Evolutionary conservation across 2,329 filamentous ascomycete species (phyloP), one percentile per base, ranked within the genome.

Genomic region (Aspergillus versicolor): DNA sequence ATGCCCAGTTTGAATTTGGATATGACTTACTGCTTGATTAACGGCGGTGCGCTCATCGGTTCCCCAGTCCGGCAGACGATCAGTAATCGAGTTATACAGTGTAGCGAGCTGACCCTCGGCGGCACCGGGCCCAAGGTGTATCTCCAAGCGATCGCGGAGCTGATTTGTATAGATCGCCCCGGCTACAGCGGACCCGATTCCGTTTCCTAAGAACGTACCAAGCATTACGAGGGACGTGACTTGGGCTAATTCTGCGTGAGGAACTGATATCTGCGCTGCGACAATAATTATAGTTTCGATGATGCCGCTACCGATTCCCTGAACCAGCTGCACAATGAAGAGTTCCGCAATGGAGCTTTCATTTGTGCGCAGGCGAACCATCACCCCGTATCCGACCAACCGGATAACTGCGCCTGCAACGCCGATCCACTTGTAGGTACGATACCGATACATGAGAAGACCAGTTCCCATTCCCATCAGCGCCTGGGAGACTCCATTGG

Each of bases 121-220:
- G 2, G 71, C 71, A 3, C 54, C 56, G 0, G 63, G 50, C 8
- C 76, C 76, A 5, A 82, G 63, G 37, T 74, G 73, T 7, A 64
- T 57, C 46, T 67, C 66, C 52, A 81, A 62, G 5, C 70, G 66
- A 4, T 66, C 56, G 32, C 74, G 73, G 59, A 82, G 73, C 0
- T 74, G 73, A n/a, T 73, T 74, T 0, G 79, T 82, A 61, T 82
- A 82, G 13, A 82, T 81, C 6, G 75, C 78, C 5, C 80, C 80
- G 2, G 79, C 78, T 46, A 81, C 74, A 42, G 74, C 73, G 6
- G 73, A 67, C 3, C 71, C 72, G 6, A 73, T 63, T 7, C 67
- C 70, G 24, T 67, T 65, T 12, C 65, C 70, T 46, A 82, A 60
- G 54, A 77, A 80, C 8, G 73, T 70, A 42, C 72, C 73, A 12